phyloP scores from a whole-genome alignment of 106 monocot species.

The Acorus gramineus region DNA sequence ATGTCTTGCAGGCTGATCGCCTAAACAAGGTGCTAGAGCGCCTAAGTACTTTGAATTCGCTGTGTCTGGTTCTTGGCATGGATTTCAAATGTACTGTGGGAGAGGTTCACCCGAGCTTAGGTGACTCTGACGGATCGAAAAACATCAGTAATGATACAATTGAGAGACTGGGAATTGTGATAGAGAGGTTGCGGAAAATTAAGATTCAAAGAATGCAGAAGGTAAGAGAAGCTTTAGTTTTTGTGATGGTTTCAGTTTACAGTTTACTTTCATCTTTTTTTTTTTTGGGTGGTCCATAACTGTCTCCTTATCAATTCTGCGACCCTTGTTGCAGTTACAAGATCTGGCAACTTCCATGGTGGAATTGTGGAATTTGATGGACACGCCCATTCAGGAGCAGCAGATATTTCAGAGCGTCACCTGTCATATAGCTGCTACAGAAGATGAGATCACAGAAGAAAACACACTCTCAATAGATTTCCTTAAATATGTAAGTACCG shows the following conservation, averaged over 20 bases:
- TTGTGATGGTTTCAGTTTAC: no score
- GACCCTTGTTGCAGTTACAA: no score
- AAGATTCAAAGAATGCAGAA: constrained; percentile 69
- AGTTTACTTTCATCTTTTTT: no score
- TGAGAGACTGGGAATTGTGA: constrained; percentile 25
- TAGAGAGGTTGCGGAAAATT: constrained; percentile 36
- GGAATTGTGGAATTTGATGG: neutral
- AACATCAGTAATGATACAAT: constrained; percentile 43
- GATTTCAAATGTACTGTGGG: constrained; percentile 38
- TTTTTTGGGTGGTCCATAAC: no score
- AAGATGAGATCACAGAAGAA: no score
- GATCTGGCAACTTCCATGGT: no score
- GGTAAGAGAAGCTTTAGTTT: constrained; percentile 14
- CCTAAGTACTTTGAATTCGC: constrained; percentile 29
- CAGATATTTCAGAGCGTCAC: no score
- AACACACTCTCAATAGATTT: no score
- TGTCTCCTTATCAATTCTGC: no score
- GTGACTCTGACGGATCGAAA: constrained; percentile 24
- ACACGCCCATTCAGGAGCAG: neutral
- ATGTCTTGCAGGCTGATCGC: constrained; percentile 25
- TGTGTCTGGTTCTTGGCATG: constrained; percentile 46
- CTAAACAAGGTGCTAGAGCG: constrained; percentile 35
- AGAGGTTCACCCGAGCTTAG: constrained; percentile 36
- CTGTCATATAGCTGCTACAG: no score
- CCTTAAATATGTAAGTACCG: no score